phyloP scores from a whole-genome alignment of 176 grass and related monocot species.

The Paspalum vaginatum region DNA sequence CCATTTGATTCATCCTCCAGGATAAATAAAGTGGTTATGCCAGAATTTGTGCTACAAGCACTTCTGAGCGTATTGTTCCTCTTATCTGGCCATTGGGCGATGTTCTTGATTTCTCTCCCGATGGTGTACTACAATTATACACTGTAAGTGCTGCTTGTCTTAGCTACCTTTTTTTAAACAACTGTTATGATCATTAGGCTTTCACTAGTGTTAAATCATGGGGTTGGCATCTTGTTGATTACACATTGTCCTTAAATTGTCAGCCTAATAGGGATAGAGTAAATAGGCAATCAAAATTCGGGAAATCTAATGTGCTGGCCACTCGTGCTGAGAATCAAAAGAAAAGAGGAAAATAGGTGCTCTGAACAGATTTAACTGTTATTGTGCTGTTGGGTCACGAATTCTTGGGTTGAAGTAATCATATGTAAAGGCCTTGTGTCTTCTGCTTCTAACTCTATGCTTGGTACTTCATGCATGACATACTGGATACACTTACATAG shows the following conservation, averaged over 20 bases:
- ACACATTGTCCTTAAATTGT: not conserved
- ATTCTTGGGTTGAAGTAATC: slow-evolving; percentile 22
- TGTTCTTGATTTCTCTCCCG: slow-evolving; percentile 75
- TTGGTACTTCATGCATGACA: slow-evolving; percentile 4
- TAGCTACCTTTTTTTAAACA: slow-evolving; percentile 7
- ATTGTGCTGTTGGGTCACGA: not conserved
- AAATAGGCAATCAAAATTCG: not conserved
- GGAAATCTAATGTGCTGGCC: not conserved
- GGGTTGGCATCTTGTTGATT: not conserved
- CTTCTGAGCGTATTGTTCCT: slow-evolving; percentile 71
- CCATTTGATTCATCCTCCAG: slow-evolving; percentile 80
- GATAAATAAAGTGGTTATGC: slow-evolving; percentile 91
- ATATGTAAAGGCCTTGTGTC: not conserved
- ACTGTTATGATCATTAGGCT: slow-evolving; percentile 14
- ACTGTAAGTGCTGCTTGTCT: slow-evolving; percentile 62
- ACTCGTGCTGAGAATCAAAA: slow-evolving; percentile 11
- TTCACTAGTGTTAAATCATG: not conserved
- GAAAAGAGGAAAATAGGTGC: not conserved
- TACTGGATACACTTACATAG: not conserved
- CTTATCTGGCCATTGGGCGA: slow-evolving; percentile 87
- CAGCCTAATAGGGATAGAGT: not conserved
- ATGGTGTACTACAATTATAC: slow-evolving; percentile 84
- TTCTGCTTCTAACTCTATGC: not conserved
- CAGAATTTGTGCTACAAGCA: slow-evolving; percentile 81
- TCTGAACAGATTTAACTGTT: slow-evolving; percentile 5